Base-by-base conservation (phyloP, 108 stramenopile species). In the Stephanodiscus minutulus region DNA sequence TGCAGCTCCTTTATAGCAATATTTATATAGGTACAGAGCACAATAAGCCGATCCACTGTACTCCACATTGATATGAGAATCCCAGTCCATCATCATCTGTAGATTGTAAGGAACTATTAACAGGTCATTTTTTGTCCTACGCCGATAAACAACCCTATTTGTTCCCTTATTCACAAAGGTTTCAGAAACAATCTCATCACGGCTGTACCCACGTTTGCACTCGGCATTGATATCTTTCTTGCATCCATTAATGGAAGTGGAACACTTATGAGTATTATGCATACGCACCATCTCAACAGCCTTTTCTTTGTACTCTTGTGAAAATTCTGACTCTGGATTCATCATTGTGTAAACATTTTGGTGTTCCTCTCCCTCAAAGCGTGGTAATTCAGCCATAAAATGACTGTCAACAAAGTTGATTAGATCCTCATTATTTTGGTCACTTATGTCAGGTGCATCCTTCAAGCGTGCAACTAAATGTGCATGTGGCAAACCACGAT, bases 401-500 rank as follows among this genome's bases (percentile, higher is more conserved):
- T 48, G 47, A 5, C 18, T 48, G 47, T 48, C 7, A 6, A 48
- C 47, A 6, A 48, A 48, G 18, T 48, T 2, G 7, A 48, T 18
- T 5, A 48, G 47, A 3, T 18, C 47, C 7, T 48, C 47, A 1
- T 6, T 2, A 48, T 48, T 48, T 2, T 2, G n/a, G 7, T 48
- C 47, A 48, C 7, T 6, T 2, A 33, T 33, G 31, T 33, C 31
- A 33, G 2, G 31, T 2, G 31, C 31, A 33, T 33, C 31, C 3
- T 33, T 48, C 47, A 48, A 6, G n/a, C 47, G 47, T 5, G 18
- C n/a, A 5, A 48, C 47, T 6, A 48, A 18, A 18, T 48, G 47
- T 18, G 18, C 47, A 48, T 48, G 47, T 48, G 47, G 47, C 18
- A 48, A 18, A 48, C 47, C 47, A 48, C 47, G 47, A 48, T 18